Base-by-base conservation (phyloP, 2,329 filamentous ascomycete genomes). In the Catunica adiposa region DNA sequence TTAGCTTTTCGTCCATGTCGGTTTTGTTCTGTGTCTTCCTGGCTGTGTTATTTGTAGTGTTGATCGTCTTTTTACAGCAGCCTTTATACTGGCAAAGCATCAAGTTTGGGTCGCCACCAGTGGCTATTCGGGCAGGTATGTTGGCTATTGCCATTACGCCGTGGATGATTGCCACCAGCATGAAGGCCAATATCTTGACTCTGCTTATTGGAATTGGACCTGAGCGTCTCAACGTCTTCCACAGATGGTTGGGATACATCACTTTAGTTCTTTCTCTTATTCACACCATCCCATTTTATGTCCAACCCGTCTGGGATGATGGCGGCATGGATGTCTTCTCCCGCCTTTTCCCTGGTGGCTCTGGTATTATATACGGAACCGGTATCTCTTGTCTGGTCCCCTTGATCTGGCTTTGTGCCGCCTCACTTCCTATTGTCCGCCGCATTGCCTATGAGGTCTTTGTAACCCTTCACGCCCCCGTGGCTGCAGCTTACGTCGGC, bases 1-100 rank as follows among this genome's bases (percentile, higher is more conserved):
- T 95, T 61, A 83, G 84, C 15, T 92, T 94, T 62, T 89, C 89
- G 0, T 89, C 89, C 1, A 68, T 89, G 46, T 80, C 83, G 14
- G 82, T 89, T 7, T 71, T 86, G 53, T 71, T 78, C 15, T 78
- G 89, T 59, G 80, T 86, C 26, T 70, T 80, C 34, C 71, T 84
- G 56, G 82, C 85, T 7, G 66, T 89, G 17, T 71, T 77, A 1
- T 89, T 94, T 63, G 82, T 86, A 47, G 74, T 83, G 0, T 74
- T 94, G 3, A 94, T 92, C 68, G 84, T 82, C 64, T 95, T 94
- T 66, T 69, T 96, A 8, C 87, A 86, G 50, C 87, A 90, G 62
- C 90, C 90, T 1, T 75, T 94, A 2, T 96, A 89, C 71, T 95
- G 88, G 79, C 72, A 84, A 64, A 92, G 86, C 67, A 94, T 96